Evolutionary conservation across 225 moss, liverwort and hornwort genomes (phyloP), one percentile per base, ranked within the genome.

Genomic region (Bryoerythrophyllum caledonicum): DNA sequence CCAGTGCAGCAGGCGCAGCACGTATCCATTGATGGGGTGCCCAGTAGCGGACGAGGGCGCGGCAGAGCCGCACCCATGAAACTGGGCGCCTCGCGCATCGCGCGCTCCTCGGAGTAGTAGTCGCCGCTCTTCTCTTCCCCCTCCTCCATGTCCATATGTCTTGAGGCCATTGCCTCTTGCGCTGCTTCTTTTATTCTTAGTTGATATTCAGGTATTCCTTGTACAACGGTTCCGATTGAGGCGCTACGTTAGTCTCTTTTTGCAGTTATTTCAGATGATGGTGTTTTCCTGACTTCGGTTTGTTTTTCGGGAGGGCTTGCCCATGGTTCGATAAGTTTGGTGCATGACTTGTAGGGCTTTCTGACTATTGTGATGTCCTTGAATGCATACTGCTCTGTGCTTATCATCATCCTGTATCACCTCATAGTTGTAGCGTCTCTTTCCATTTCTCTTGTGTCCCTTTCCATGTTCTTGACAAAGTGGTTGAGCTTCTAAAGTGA

Each of bases 21-120:
- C 76, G 90, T 91, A 13, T 85, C 91, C 3, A 76, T 90, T 48
- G 72, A 72, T 77, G 80, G 78, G 68, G 86, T 82, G n/a, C 71
- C 86, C 27, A 75, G 80, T 17, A 73, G 60, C 52, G 74, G 63
- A 25, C 74, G 78, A 81, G 90, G 88, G 54, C 90, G 94, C n/a
- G 94, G 94, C 60, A 83, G 91, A 78, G 77, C 89, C 55, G 83
- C 86, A 44, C 86, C 91, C 28, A 90, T 91, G 85, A 94, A 91
- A 82, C 85, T 94, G 32, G 94, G 94, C 7, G 94, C 85, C 58
- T 88, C 90, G 26, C 88, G 94, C 23, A 79, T 94, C 28, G 72
- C 73, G 48, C 67, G 79, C 19, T 68, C 55, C 58, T 72, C 79
- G 58, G 76, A 83, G 57, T 82, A 82, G 67, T 67, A 83, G 56